Base-by-base conservation (phyloP, 352 stramenopile species). In the Pythium graminicola region DNA sequence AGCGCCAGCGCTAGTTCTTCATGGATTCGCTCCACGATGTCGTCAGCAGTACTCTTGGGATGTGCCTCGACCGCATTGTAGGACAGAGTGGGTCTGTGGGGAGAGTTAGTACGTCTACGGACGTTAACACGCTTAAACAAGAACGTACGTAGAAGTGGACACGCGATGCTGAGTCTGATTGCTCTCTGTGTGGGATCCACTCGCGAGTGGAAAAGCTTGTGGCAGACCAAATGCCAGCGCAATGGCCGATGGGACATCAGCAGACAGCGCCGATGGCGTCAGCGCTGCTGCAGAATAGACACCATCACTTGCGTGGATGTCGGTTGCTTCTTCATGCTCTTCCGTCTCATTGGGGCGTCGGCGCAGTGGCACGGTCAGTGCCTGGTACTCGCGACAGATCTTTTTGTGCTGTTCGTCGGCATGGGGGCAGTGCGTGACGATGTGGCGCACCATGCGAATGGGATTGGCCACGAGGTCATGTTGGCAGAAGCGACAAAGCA, bases 401-500 rank as follows among this genome's bases (percentile, higher is more conserved):
- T 58, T 50, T 54, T 73, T 74, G 60, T 78, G 69, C 9, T 58
- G 24, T 33, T 74, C 69, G 60, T 74, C 69, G 10, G 60, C 69
- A 39, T 59, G 51, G 6, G 69, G 69, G 55, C 69, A 74, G 48
- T 66, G 54, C 50, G 65, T 66, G 44, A 72, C 42, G 56, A 78
- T 73, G 54, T 78, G 69, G 28, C 69, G 65, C 56, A 73, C 69
- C 69, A 78, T 78, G 31, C 69, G 65, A 26, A 57, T 59, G 9
- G 69, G 69, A 33, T 74, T 74, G 26, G 69, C 69, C 26, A 78
- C 69, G 22, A 66, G 65, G 52, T 78, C 69, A 44, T 72, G 69
- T 14, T 65, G 54, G 36, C 69, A 78, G 52, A 78, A 72, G 42
- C 65, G 69, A 45, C 69, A 78, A n/a, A 78, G 50, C 62, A 74